Conservation (phyloP, 108 stramenopile genomes). For the Pseudonitzschia pungens region DNA sequence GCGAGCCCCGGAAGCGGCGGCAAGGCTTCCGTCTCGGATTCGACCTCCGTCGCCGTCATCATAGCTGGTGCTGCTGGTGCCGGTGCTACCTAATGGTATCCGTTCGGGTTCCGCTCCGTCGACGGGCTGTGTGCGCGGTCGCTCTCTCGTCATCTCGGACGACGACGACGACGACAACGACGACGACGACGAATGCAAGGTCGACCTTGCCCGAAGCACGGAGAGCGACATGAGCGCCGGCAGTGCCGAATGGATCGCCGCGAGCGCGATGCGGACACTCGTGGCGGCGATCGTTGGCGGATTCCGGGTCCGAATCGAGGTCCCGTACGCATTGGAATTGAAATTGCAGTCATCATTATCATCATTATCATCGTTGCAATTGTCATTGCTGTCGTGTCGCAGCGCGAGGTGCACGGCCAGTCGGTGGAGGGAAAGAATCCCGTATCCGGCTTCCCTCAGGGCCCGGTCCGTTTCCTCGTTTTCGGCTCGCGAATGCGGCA, state of each 20-base stretch:
- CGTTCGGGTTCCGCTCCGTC: too few species aligned
- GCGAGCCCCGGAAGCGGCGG: conserved; percentile 8
- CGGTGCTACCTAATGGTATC: too few species aligned
- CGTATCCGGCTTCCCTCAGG: conserved; percentile 43
- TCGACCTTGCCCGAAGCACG: background rate
- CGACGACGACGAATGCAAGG: too few species aligned
- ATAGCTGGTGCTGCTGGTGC: too few species aligned
- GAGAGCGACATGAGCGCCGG: conserved; percentile 36
- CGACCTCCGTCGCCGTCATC: too few species aligned
- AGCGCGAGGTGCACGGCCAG: conserved; percentile 33
- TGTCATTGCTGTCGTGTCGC: background rate
- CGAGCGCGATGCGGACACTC: conserved; percentile 20
- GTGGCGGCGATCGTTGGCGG: conserved; percentile 25
- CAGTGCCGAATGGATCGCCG: conserved; percentile 35
- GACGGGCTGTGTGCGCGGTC: too few species aligned
- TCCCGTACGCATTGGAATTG: conserved; percentile 23
- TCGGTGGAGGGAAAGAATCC: conserved; percentile 43
- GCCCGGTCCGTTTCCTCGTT: background rate
- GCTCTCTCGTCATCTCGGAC: too few species aligned
- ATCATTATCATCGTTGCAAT: background rate
- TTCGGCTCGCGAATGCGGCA: conserved; percentile 17
- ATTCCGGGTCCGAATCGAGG: conserved; percentile 8
- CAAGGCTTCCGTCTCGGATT: background rate
- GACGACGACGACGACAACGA: too few species aligned
- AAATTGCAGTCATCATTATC: background rate